Evolutionary conservation across 371 early-diverging fungal genomes (phyloP), one percentile per base, ranked within the genome.

Genomic region (Mortierella polycephala): DNA sequence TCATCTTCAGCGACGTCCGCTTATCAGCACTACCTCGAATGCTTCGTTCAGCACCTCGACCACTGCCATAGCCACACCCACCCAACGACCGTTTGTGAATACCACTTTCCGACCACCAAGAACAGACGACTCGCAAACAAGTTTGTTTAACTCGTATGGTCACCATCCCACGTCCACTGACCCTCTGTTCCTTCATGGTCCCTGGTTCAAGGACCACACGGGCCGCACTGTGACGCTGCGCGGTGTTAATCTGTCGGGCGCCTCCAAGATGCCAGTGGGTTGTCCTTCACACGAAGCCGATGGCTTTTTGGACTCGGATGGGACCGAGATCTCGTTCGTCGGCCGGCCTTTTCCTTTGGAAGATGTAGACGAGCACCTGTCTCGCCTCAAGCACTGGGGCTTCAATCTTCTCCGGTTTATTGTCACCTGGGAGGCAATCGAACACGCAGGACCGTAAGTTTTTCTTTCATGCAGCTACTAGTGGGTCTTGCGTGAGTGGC

Each of bases 361-460:
- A n/a, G 93, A 95, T 60, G 95, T 94, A 10, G 93, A 95, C 71
- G 89, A 90, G 57, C 95, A 96, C 72, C 86, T 95, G 55, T 69
- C 76, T 18, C 82, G 96, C 42, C 82, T 96, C 44, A 83, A 85
- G 21, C 67, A 85, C 42, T 93, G 92, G 92, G 96, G 96, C 0
- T 90, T 96, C 62, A 94, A 89, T 59, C 86, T 96, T 61, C 67
- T 95, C 18, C 84, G 96, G 6, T 86, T 94, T 50, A 71, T 91
- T 50, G 87, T 94, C 18, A 87, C 95, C 23, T 96, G 96, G 96
- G 96, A 96, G 82, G 88, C 95, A 8, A 74, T 96, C 39, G 95
- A 93, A 64, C 93, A 92, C 81, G 81, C 83, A 55, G 93, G 92
- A 65, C 93, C 93, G 90, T 91, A 83, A 82, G 89, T 87, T 18